Evolutionary conservation across 2,329 filamentous ascomycete genomes (phyloP).

Genomic region (Zasmidium cellare): DNA sequence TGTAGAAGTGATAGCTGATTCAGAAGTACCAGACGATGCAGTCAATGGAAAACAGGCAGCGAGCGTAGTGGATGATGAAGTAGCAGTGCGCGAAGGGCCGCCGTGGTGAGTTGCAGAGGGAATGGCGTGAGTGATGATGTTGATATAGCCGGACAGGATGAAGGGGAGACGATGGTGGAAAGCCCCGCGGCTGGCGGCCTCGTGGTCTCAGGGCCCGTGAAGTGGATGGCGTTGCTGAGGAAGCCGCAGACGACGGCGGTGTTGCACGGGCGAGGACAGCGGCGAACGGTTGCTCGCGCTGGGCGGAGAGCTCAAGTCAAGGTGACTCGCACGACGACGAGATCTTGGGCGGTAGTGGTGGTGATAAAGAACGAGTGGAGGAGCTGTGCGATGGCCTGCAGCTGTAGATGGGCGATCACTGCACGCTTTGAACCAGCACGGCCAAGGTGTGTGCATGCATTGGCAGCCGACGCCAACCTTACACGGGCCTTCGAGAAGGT

Average conservation of each 20-base stretch:
- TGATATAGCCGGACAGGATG: neutral
- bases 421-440: neutral
- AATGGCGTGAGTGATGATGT: neutral
- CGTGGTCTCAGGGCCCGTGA: neutral
- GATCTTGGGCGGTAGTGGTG: neutral
- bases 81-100: neutral
- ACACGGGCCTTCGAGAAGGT: neutral
- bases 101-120: neutral
- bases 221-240: neutral
- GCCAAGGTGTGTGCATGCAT: neutral
- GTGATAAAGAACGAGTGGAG: neutral
- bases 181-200: neutral
- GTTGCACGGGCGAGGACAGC: neutral
- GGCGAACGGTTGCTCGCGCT: neutral
- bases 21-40: neutral
- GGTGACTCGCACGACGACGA: too few relatives aligned
- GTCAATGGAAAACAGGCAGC: neutral
- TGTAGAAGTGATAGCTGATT: neutral
- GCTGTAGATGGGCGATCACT: neutral
- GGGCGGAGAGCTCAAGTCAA: neutral
- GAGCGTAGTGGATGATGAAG: neutral
- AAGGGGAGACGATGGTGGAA: neutral
- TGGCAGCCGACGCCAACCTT: neutral
- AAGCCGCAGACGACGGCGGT: neutral
- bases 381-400: neutral